Evolutionary conservation across 202 grass and related monocot genomes (phyloP).

Genomic region (Bolboschoenoplectus hybrid): DNA sequence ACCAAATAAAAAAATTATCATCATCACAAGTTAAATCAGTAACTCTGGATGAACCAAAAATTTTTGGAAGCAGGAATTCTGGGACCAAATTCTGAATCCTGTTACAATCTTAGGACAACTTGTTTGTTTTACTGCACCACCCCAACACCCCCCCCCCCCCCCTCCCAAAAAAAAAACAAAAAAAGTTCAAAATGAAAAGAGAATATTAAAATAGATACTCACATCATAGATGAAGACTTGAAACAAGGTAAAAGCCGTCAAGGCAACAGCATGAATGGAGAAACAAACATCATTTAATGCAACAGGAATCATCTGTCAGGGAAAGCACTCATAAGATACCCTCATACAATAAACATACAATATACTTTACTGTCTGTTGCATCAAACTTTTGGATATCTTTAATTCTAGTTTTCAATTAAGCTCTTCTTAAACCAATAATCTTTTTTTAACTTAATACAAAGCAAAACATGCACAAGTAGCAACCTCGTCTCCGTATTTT

Average conservation of each 20-base stretch:
- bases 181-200: constrained; percentile 5
- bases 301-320: constrained; percentile 88
- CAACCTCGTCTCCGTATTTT: constrained; percentile 81
- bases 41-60: not conserved
- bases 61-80: not conserved
- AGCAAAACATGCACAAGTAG: constrained; percentile 12
- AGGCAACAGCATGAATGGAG: constrained; percentile 83
- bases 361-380: constrained; percentile 30
- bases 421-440: constrained; percentile 28
- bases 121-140: not conserved
- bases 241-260: constrained; percentile 87
- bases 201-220: constrained; percentile 42
- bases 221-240: constrained; percentile 98
- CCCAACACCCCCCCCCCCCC: not conserved
- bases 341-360: constrained; percentile 3
- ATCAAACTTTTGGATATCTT: constrained; percentile 23
- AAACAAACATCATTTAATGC: constrained; percentile 97
- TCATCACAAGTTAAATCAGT: not conserved
- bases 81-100: not conserved
- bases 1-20: not conserved
- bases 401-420: constrained; percentile 31
- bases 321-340: constrained; percentile 22
- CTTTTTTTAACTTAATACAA: constrained; percentile 25
- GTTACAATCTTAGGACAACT: not conserved
- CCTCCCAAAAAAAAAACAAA: too few species aligned